Conservation (phyloP, 148 eudicot species). For the Vaccinium darrowii region DNA sequence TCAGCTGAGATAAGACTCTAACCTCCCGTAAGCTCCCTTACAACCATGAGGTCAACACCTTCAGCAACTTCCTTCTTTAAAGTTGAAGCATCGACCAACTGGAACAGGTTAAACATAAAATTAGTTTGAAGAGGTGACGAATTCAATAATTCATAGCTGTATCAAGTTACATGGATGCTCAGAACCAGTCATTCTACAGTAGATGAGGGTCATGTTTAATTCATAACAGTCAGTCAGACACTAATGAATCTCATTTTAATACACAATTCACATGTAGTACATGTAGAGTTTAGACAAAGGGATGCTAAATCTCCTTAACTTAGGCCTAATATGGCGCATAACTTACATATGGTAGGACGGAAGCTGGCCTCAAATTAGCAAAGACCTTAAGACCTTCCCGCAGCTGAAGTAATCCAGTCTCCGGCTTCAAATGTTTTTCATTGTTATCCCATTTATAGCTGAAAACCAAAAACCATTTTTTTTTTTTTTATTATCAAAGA, state of each 20-base stretch:
- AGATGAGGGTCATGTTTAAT: neutral
- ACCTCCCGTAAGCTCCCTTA: constrained; percentile 98
- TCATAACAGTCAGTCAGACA: neutral
- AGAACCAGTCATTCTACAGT: neutral
- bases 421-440: constrained; percentile 87
- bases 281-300: neutral
- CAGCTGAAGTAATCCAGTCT: constrained; percentile 95
- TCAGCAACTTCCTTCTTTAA: constrained; percentile 95
- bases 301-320: neutral
- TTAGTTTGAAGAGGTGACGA: neutral
- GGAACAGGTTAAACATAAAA: constrained; percentile 14
- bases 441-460: constrained; percentile 91
- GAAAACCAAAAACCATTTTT: neutral
- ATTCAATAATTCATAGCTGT: neutral
- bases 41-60: constrained; percentile 97
- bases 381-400: constrained; percentile 92
- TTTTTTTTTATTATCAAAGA: too few relatives aligned
- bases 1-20: constrained; percentile 18
- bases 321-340: neutral
- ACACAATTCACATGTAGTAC: too few relatives aligned
- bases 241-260: neutral
- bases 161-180: neutral
- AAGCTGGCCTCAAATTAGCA: constrained; percentile 95
- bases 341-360: constrained; percentile 83
- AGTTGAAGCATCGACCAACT: constrained; percentile 91